Base-by-base conservation (phyloP, 1,284 basidiomycete genomes). In the Sanghuangporus weigelae region DNA sequence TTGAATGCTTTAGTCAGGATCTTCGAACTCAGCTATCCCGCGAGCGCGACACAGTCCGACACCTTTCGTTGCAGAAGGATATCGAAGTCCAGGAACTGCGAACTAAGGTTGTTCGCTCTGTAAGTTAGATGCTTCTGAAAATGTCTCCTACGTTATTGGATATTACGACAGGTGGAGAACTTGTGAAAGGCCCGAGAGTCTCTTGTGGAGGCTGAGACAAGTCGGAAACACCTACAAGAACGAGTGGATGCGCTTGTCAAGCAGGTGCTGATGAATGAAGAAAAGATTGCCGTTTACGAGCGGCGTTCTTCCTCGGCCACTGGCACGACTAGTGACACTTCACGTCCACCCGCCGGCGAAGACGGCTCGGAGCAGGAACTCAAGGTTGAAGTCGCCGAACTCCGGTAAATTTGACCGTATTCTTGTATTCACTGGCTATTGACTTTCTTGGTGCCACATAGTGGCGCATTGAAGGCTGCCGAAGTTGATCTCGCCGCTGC, bases 211-310 rank as follows among this genome's bases (percentile, higher is more conserved):
- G 90, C 93, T 0, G 86, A 93, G 71, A 93, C 91, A 0, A 92
- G 86, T 75, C 88, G 87, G 71, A 86, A 83, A 55, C 92, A 95
- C 71, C 81, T 93, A 11, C 87, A 93, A 71, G 84, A 89, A 65
- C 88, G 90, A 36, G 83, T 91, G 2, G 84, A 87, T 21, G 89
- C 92, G 46, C 77, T 96, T 16, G 77, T 79, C 5, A 82, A 83
- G 54, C 88, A 92, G 68, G 75, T 93, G 8, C 85, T 90, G 66
- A 87, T 90, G 42, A 87, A 87, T 64, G 83, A 87, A 60, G 92
- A 94, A 78, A 94, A 93, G 74, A 81, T 96, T 26, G 80, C 90
- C 3, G 90, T 96, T 1, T 96, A 94, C 69, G 93, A 96, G 72
- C 84, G 92, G 23, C 81, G 90, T 54, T 71, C 84, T 0, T 57